Conservation (phyloP, 2,329 filamentous ascomycete genomes). For the Knoxdaviesia proteae region DNA sequence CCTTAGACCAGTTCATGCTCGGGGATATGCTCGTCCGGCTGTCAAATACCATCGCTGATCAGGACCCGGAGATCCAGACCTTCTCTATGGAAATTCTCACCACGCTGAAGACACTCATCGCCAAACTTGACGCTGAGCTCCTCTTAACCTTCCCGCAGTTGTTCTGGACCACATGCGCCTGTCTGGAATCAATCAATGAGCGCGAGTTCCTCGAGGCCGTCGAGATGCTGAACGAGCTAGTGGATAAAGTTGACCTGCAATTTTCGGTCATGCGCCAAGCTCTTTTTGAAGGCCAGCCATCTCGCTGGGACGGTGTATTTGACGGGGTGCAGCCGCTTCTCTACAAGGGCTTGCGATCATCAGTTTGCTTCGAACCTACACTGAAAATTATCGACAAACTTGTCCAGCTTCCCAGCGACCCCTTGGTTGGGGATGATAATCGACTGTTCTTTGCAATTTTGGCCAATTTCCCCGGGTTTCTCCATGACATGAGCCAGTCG, state of each 20-base stretch:
- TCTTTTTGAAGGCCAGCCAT: conserved; percentile 59
- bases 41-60: conserved; percentile 92
- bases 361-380: conserved; percentile 57
- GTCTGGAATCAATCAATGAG: conserved; percentile 91
- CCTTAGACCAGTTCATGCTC: conserved; percentile 80
- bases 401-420: conserved; percentile 56
- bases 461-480: conserved; percentile 75
- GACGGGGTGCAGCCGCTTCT: conserved; percentile 70
- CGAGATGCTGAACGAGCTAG: conserved; percentile 72
- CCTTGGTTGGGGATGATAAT: conserved; percentile 62
- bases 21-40: conserved; percentile 89
- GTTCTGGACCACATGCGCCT: conserved; percentile 96
- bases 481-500: conserved; percentile 42
- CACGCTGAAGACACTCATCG: conserved; percentile 78
- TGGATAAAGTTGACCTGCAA: conserved; percentile 66
- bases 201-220: conserved; percentile 81
- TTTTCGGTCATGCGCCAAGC: conserved; percentile 42
- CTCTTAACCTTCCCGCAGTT: conserved; percentile 81
- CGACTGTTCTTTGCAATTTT: conserved; percentile 71
- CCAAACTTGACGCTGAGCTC: conserved; percentile 58
- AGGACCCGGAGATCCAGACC: conserved; percentile 81
- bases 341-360: conserved; percentile 83
- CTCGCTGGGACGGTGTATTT: conserved; percentile 75
- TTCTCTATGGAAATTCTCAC: conserved; percentile 97
- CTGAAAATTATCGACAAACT: conserved; percentile 61